Evolutionary conservation across 306 rosid genomes (phyloP).

Genomic region (Sechiopsis laciniata): DNA sequence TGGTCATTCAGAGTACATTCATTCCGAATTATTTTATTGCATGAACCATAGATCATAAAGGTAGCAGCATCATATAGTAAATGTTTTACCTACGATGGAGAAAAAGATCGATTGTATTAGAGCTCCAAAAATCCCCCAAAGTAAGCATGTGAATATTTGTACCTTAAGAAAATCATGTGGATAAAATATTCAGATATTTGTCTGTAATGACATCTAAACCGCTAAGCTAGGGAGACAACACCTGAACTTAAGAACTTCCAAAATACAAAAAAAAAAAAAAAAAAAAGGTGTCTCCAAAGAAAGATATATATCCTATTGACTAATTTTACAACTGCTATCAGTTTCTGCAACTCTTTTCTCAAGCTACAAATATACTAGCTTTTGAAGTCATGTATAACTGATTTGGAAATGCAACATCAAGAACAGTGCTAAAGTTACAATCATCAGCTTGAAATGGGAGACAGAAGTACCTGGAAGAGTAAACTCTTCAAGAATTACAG

Average conservation of each 20-base stretch:
- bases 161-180: constrained; percentile 39
- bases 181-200: constrained; percentile 18
- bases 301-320: not conserved
- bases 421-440: constrained; percentile 6
- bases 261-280: not conserved
- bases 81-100: constrained; percentile 68
- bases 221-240: not conserved
- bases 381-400: not conserved
- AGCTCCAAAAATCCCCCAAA: constrained; percentile 84
- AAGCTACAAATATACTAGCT: constrained; percentile 2
- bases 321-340: not conserved
- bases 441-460: not conserved
- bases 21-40: not conserved
- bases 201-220: not conserved
- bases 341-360: not conserved
- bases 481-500: constrained; percentile 55
- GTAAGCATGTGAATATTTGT: constrained; percentile 80
- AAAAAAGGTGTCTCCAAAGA: not conserved
- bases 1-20: not conserved
- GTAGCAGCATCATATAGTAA: not conserved
- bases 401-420: not conserved
- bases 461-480: constrained; percentile 67
- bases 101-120: constrained; percentile 78
- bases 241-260: constrained; percentile 1
- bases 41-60: not conserved